These are phyloP conservation scores for Echinosophora koreensis DNA, from an alignment of 306 rosid species.

Conservation along the genomic window DNA sequence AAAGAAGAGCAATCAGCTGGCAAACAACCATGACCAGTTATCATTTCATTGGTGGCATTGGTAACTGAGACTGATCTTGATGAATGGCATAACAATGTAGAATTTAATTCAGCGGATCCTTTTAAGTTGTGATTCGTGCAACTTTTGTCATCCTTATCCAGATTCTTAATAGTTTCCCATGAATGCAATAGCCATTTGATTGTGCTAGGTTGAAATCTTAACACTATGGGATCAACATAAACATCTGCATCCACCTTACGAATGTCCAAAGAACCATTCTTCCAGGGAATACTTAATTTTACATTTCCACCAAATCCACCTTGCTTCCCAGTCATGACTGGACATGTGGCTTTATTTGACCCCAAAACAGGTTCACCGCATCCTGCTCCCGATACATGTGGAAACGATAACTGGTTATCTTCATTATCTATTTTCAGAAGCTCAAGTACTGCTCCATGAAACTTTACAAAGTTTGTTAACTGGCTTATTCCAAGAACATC, in stretches of 20 bases:
- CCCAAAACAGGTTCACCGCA: constrained; percentile 54
- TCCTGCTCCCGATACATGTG: constrained; percentile 47
- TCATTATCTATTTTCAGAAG: constrained; percentile 69
- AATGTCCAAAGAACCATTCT: constrained; percentile 90
- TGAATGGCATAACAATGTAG: constrained; percentile 51
- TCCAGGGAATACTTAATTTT: constrained; percentile 90
- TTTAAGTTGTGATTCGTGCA: constrained; percentile 45
- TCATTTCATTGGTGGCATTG: constrained; percentile 44
- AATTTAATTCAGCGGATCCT: constrained; percentile 55
- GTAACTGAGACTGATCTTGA: constrained; percentile 51
- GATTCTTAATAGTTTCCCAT: constrained; percentile 66
- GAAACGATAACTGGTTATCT: constrained; percentile 43
- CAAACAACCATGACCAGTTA: constrained; percentile 51
- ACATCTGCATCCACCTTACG: constrained; percentile 85
- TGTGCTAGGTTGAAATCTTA: constrained; percentile 83
- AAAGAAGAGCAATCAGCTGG: constrained; percentile 50
- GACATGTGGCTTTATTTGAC: constrained; percentile 59
- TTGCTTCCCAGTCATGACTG: constrained; percentile 72
- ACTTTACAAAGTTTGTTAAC: constrained; percentile 81
- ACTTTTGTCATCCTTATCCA: constrained; percentile 57
- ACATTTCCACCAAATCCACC: constrained; percentile 92
- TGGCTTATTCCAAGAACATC: constrained; percentile 84
- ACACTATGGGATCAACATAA: constrained; percentile 73
- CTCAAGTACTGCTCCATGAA: constrained; percentile 80
- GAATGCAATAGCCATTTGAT: constrained; percentile 69